These are phyloP conservation scores for Pseudogymnoascus sp. DNA, from an alignment of 2,329 filamentous ascomycete genomes.

Conservation along the genomic window DNA sequence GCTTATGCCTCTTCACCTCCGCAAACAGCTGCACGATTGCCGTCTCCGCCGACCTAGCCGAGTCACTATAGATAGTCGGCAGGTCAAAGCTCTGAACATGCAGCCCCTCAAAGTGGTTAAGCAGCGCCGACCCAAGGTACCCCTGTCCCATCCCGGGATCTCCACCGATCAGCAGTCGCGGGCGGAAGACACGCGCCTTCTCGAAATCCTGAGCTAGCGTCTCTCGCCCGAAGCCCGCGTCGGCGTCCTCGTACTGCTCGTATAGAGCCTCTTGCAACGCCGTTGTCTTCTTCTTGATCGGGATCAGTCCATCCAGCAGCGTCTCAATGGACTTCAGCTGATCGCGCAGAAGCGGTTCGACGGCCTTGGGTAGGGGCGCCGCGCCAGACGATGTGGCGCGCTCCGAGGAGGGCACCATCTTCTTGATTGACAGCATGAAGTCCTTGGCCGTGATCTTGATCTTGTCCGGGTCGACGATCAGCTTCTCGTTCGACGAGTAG, in stretches of 20 bases:
- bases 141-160: slow-evolving; percentile 83
- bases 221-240: slow-evolving; percentile 78
- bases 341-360: slow-evolving; percentile 71
- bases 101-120: slow-evolving; percentile 86
- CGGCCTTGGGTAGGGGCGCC: slow-evolving; percentile 64
- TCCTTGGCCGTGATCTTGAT: slow-evolving; percentile 87
- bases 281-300: slow-evolving; percentile 75
- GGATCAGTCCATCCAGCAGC: slow-evolving; percentile 66
- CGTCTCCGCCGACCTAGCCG: slow-evolving; percentile 61
- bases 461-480: slow-evolving; percentile 74
- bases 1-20: slow-evolving; percentile 88
- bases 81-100: slow-evolving; percentile 94
- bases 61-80: slow-evolving; percentile 75
- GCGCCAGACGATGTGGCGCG: slow-evolving; percentile 79
- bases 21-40: slow-evolving; percentile 84
- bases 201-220: slow-evolving; percentile 71
- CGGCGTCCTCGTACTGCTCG: slow-evolving; percentile 73
- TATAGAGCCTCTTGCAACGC: slow-evolving; percentile 91
- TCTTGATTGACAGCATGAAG: slow-evolving; percentile 95
- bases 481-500: slow-evolving; percentile 81
- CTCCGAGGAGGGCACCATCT: slow-evolving; percentile 91
- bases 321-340: slow-evolving; percentile 62
- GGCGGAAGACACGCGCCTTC: slow-evolving; percentile 76
- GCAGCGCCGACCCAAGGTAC: slow-evolving; percentile 74
- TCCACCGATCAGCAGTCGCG: slow-evolving; percentile 77